A percentile compares a stretch with the other conserved stretches of the same genome.
Evolutionary conservation across 345 rosid genomes (phyloP).

Genomic region (Eucalyptus curtisii): DNA sequence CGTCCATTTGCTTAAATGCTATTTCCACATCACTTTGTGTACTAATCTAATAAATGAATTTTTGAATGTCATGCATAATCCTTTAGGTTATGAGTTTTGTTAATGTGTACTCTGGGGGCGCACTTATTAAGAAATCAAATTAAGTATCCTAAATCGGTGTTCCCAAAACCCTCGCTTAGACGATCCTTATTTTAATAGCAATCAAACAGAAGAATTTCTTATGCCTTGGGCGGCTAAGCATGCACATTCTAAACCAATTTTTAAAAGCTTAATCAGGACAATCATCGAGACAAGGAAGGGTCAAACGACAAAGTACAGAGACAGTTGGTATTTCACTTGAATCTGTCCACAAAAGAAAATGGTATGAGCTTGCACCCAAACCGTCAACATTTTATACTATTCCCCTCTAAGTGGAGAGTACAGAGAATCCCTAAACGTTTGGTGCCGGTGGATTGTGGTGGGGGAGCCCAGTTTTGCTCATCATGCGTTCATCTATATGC

Average conservation of each 20-base stretch:
- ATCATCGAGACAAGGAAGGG: neutral
- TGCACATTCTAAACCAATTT: neutral
- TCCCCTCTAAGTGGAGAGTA: neutral
- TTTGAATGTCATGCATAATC: neutral
- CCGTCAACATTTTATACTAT: neutral
- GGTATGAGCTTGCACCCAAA: neutral
- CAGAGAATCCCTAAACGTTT: neutral
- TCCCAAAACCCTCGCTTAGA: neutral
- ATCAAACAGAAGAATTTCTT: neutral
- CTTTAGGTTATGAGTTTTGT: neutral
- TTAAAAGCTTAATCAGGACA: neutral
- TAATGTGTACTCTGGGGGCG: neutral
- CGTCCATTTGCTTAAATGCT: neutral
- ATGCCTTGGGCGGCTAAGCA: neutral
- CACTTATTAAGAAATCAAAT: neutral
- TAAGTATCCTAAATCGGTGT: neutral
- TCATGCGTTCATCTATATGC: neutral
- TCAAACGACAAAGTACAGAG: neutral
- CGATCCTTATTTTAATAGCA: neutral
- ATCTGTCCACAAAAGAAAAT: neutral
- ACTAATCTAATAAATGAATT: neutral
- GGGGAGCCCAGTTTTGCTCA: neutral
- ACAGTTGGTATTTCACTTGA: neutral
- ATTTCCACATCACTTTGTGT: neutral
- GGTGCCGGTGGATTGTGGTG: neutral